Conservation (phyloP, 2,329 filamentous ascomycete species). For the Aureobasidium sp. region DNA sequence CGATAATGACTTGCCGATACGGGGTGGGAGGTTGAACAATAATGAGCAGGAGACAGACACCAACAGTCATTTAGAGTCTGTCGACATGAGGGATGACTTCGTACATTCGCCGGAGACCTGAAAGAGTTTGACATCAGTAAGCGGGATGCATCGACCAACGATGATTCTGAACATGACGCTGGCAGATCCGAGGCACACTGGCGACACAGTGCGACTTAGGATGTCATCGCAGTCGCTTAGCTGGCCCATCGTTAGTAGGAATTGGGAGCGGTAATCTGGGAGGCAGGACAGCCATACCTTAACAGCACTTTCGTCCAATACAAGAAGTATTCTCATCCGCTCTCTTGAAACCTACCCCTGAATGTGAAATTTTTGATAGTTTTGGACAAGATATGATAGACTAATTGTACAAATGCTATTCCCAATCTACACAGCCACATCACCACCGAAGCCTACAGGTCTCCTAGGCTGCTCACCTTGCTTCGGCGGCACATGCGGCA, state of each 20-base stretch:
- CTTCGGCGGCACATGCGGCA: constrained; percentile 61
- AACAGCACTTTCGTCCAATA: no score
- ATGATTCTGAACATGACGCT: neutral
- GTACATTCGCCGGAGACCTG: no score
- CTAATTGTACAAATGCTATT: neutral
- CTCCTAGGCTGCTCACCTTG: constrained; percentile 75
- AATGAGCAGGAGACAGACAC: no score
- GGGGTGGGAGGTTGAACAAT: no score
- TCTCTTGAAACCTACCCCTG: neutral
- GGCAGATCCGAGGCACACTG: neutral
- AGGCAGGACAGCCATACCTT: no score
- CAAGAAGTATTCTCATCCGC: neutral
- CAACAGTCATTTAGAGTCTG: no score
- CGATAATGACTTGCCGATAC: no score
- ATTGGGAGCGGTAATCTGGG: neutral
- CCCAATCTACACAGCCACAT: constrained; percentile 31
- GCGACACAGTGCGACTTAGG: no score
- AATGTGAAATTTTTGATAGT: neutral
- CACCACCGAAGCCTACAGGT: constrained; percentile 94
- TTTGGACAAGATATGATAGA: neutral
- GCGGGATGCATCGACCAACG: no score
- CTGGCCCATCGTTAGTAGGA: neutral
- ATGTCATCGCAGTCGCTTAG: no score
- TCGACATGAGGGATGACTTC: no score
- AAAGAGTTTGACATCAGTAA: no score